Conservation (phyloP, 352 stramenopile species). For the Albugo laibachii region DNA sequence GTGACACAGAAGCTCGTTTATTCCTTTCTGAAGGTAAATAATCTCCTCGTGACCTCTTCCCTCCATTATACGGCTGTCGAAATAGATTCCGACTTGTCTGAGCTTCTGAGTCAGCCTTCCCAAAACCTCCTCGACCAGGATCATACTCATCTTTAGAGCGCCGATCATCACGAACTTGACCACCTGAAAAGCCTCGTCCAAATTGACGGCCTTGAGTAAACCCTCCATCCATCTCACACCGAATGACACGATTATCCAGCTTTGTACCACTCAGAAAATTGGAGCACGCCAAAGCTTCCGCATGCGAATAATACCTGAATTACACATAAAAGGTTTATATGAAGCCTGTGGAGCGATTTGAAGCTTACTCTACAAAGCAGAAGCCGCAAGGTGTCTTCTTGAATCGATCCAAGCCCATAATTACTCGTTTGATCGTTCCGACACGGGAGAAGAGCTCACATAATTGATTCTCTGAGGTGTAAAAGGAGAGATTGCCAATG, state of each 20-base stretch:
- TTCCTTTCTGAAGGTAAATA: too few relatives aligned
- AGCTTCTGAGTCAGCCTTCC: slow-evolving; percentile 8
- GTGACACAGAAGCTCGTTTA: too few relatives aligned
- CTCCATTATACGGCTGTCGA: too few relatives aligned
- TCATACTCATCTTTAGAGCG: slow-evolving; percentile 76
- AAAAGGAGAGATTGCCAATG: slow-evolving; percentile 95
- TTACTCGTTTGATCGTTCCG: slow-evolving; percentile 81
- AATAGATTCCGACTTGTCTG: too few relatives aligned
- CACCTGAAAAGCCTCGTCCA: slow-evolving; percentile 53
- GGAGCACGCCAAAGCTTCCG: slow-evolving; percentile 45
- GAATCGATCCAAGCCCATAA: slow-evolving; percentile 92
- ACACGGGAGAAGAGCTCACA: slow-evolving; percentile 88
- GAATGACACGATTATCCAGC: slow-evolving; percentile 74
- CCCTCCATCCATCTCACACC: slow-evolving; percentile 76
- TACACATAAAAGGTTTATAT: not conserved
- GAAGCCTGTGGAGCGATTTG: not conserved
- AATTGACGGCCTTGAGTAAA: slow-evolving; percentile 77
- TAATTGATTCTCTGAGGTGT: slow-evolving; percentile 89
- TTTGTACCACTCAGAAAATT: slow-evolving; percentile 78
- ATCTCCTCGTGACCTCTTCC: too few relatives aligned
- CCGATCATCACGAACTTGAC: slow-evolving; percentile 69
- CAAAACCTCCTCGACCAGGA: slow-evolving; percentile 53
- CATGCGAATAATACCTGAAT: slow-evolving; percentile 37
- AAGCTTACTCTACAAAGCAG: slow-evolving; percentile 89
- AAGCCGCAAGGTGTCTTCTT: slow-evolving; percentile 95